Evolutionary conservation across 441 rosid genomes (phyloP).

Genomic region (Gossypium gossypioides): DNA sequence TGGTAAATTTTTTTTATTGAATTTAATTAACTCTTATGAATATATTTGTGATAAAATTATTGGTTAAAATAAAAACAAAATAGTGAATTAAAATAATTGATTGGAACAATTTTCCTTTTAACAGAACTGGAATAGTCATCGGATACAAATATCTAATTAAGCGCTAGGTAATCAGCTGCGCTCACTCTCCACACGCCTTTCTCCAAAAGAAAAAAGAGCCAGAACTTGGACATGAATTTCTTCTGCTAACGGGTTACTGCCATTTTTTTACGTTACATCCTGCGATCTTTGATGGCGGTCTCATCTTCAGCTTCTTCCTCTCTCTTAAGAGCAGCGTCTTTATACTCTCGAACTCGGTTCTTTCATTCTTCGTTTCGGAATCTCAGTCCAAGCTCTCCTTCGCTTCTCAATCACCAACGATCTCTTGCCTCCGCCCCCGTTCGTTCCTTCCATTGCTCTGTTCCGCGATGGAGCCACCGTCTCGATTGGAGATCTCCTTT

Average conservation of each 20-base stretch:
- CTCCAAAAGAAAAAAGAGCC: neutral
- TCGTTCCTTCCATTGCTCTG: constrained; percentile 39
- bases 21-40: no score
- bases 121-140: no score
- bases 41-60: no score
- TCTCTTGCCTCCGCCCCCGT: constrained; percentile 46
- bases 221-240: constrained; percentile 23
- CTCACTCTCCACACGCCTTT: constrained; percentile 39
- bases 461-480: constrained; percentile 69
- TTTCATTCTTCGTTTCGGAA: constrained; percentile 26
- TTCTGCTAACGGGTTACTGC: neutral
- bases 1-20: no score
- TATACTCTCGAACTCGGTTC: constrained; percentile 36
- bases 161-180: constrained; percentile 28
- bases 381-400: constrained; percentile 8
- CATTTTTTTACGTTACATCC: constrained; percentile 14
- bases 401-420: constrained; percentile 29
- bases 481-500: constrained; percentile 54
- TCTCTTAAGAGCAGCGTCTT: constrained; percentile 40
- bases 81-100: no score
- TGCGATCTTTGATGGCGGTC: constrained; percentile 23
- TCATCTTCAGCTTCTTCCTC: constrained; percentile 48
- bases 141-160: neutral
- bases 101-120: no score
- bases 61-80: no score